Base-by-base conservation (phyloP, 1,139 yeast genomes). In the Zhuliangozyma parablackwelliae region DNA sequence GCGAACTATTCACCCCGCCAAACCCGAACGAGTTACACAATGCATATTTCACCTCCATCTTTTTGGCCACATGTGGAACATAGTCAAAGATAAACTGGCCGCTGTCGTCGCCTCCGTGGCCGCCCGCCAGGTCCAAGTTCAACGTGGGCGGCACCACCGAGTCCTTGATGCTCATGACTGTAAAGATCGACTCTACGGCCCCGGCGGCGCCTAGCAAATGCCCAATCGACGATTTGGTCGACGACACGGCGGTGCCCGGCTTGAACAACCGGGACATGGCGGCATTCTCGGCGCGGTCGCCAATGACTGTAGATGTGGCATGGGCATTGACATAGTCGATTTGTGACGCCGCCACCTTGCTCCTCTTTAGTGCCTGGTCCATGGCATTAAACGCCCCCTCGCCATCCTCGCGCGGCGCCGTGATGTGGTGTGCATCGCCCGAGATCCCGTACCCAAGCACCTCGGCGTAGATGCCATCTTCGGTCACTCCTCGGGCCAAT, bases 141-240 rank as follows among this genome's bases (percentile, higher is more conserved):
- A 84, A 59, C 0, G 96, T 89, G 5, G 95, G 95, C 1, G 98
- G 97, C 3, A 87, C 51, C 2, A 65, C 53, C 21, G 74, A 70
- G 10, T 78, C 58, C 36, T 75, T 57, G 30, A 90, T 51, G 0
- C 96, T 80, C 51, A 80, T 56, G 2, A 89, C 63, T 0, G 97
- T 81, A 56, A 87, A 87, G 1, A 89, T 77, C 5, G 95, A 79
- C 53, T 94, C 99, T 5, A 92, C 88, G 0, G 96, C 82, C 3
- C 98, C 99, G 0, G 98, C 95, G 1, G 96, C 98, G 2, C 98
- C 98, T 26, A 94, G 65, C 28, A 92, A 65, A 59, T 94, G 99
- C 1, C 99, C 99, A 33, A 86, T 82, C 1, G 97, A 79, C 1
- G 97, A 95, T 57, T 94, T 94, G 11, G 89, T 86, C 3, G 96